phyloP scores from a whole-genome alignment of 2,329 filamentous ascomycete species.

The Graphilbum fragrans region DNA sequence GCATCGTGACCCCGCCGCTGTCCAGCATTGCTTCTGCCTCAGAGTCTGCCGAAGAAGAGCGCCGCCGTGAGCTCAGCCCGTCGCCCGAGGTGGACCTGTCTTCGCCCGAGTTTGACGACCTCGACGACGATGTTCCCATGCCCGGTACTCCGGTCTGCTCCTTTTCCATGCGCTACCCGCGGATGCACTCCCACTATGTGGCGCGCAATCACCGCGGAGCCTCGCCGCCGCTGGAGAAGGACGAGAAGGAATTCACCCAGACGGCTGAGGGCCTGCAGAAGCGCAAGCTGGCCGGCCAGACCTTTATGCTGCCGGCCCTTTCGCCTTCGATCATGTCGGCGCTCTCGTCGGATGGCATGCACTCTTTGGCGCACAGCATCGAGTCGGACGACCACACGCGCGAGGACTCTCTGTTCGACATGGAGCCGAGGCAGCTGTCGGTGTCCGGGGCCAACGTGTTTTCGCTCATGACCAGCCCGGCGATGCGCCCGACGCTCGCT shows the following conservation, averaged over 20 bases:
- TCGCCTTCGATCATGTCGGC: conserved; percentile 16
- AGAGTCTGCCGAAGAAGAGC: conserved; percentile 60
- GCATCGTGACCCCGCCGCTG: conserved; percentile 72
- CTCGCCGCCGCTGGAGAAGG: conserved; percentile 81
- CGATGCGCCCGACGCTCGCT: conserved; percentile 37
- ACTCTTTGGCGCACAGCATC: conserved; percentile 15
- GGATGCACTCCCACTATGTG: conserved; percentile 20
- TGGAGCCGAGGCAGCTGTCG: conserved; percentile 19
- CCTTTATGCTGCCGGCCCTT: conserved; percentile 16
- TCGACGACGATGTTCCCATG: conserved; percentile 45
- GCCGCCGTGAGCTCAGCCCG: conserved; percentile 61
- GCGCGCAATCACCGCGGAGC: conserved; percentile 49
- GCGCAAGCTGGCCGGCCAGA: conserved; percentile 41
- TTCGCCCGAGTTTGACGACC: conserved; percentile 71
- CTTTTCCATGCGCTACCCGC: conserved; percentile 38
- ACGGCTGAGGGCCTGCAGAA: conserved; percentile 77
- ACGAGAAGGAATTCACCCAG: conserved; percentile 94
- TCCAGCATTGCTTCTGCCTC: conserved; percentile 57
- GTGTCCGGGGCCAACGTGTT: conserved; percentile 18
- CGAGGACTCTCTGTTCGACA: conserved; percentile 43
- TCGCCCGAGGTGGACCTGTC: conserved; percentile 91
- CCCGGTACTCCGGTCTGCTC: conserved; percentile 52
- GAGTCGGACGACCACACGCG: conserved; percentile 28
- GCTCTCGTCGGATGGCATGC: conserved; percentile 3
- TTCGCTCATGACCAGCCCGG: conserved; percentile 39